These are phyloP conservation scores for Thermothielavioides terrestris DNA, from an alignment of 495 filamentous ascomycete genomes.

Conservation along the genomic window DNA sequence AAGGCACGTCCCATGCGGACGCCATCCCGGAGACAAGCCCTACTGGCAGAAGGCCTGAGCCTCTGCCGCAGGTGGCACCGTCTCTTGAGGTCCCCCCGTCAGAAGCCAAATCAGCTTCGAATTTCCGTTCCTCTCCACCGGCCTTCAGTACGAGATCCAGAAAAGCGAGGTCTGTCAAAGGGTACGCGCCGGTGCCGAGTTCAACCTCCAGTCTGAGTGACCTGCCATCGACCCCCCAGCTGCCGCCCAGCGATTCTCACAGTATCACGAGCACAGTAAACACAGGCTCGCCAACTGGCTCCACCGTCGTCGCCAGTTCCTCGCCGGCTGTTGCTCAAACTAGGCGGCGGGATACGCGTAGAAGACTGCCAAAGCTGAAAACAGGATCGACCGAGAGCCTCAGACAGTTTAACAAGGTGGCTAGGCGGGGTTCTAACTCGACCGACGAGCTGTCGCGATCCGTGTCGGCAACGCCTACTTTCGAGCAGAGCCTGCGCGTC, in stretches of 20 bases:
- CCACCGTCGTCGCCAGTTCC: constrained; percentile 13
- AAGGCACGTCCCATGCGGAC: constrained; percentile 17
- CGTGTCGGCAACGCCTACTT: constrained; percentile 16
- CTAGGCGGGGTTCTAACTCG: constrained; percentile 26
- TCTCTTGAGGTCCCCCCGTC: neutral
- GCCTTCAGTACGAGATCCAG: constrained; percentile 17
- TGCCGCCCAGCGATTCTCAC: constrained; percentile 24
- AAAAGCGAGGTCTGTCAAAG: constrained; percentile 5
- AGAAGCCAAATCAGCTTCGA: constrained; percentile 1
- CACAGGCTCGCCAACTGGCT: neutral
- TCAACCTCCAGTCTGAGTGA: constrained; percentile 28
- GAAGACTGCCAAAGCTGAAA: constrained; percentile 20
- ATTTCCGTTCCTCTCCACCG: constrained; percentile 25
- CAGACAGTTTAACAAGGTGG: constrained; percentile 15
- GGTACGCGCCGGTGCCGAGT: constrained; percentile 4
- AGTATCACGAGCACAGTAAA: constrained; percentile 14
- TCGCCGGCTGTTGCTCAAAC: constrained; percentile 25
- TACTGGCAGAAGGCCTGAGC: constrained; percentile 1
- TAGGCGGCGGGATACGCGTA: constrained; percentile 18
- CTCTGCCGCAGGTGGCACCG: neutral
- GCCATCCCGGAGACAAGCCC: constrained; percentile 37
- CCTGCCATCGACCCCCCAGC: constrained; percentile 27
- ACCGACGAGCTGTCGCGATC: constrained; percentile 34
- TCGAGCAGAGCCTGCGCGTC: constrained; percentile 24
- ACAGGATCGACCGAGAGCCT: constrained; percentile 16